phyloP scores from a whole-genome alignment of 1,139 yeast genomes.

The Lodderomyces margitis region DNA sequence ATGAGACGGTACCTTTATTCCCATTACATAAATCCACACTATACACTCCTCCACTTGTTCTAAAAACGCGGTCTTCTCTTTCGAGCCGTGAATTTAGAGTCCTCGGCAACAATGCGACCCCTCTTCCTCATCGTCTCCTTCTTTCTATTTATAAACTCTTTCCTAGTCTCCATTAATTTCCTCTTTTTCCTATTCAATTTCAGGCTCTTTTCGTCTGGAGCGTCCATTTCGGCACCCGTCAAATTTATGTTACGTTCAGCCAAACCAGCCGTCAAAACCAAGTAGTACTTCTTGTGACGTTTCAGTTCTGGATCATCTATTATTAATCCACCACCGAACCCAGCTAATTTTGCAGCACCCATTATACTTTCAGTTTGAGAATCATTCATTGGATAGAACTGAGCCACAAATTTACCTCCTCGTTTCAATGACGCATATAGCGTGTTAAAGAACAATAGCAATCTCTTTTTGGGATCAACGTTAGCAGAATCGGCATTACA shows the following conservation, averaged over 20 bases:
- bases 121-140: slow-evolving; percentile 90
- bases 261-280: slow-evolving; percentile 86
- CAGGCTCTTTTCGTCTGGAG: slow-evolving; percentile 39
- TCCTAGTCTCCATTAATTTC: slow-evolving; percentile 67
- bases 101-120: slow-evolving; percentile 85
- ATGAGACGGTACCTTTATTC: not conserved
- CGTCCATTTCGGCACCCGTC: slow-evolving; percentile 76
- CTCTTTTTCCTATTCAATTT: slow-evolving; percentile 44
- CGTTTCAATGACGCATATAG: slow-evolving; percentile 81
- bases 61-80: slow-evolving; percentile 84
- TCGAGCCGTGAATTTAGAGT: slow-evolving; percentile 91
- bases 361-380: slow-evolving; percentile 75
- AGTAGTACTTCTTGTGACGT: slow-evolving; percentile 84
- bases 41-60: slow-evolving; percentile 1
- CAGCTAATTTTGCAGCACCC: slow-evolving; percentile 87
- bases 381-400: slow-evolving; percentile 92
- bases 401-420: slow-evolving; percentile 97
- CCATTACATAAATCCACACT: not conserved
- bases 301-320: slow-evolving; percentile 93
- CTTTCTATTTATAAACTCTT: slow-evolving; percentile 84
- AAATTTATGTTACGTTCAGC: slow-evolving; percentile 69
- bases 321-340: slow-evolving; percentile 94
- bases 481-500: slow-evolving; percentile 89
- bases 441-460: slow-evolving; percentile 80
- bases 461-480: slow-evolving; percentile 84